Base-by-base conservation (phyloP, 805 yeast species). In the Lachancea sp. region DNA sequence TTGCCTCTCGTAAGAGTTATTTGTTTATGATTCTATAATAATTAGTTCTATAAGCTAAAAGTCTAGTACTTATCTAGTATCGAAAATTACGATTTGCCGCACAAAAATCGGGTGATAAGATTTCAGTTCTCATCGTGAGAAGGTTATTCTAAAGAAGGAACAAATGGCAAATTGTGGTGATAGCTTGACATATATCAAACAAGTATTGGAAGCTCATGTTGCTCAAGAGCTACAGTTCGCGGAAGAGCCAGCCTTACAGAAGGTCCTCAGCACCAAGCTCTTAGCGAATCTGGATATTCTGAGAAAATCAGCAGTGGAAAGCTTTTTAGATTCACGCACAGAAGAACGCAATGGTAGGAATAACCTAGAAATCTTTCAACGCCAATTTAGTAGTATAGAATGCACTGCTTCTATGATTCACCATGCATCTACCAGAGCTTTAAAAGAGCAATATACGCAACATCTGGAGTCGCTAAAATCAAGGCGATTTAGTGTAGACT, bases 401-500 rank as follows among this genome's bases (percentile, higher is more conserved):
- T 38, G 34, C 8, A 12, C 28, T 6, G 38, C 36, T 9, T 28
- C 23, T n/a, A 39, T 33, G 18, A 19, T 32, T 19, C 35, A 16
- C 15, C 29, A 25, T 21, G 20, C 20, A 15, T 29, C 34, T 8
- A 39, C 15, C n/a, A 21, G 19, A 11, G 28, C 11, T 15, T 25
- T 55, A 44, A 29, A 42, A 11, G 36, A 36, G 9, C 42, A 51
- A 16, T 56, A 58, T 37, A 42, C 44, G 1, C 32, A 31, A 22
- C 46, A 37, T 20, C 53, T 52, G 33, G 47, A 39, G 21, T 38
- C 29, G 13, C 30, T 40, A 16, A 51, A 46, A 38, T 51, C 48
- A 9, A 49, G 52, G 35, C 48, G 60, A 17, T 55, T 48, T 17
- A 60, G 63, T 41, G 52, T 60, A 15, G 61, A 59, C 42, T 57